Evolutionary conservation across 106 monocot genomes (phyloP), one percentile per base, ranked within the genome.

Genomic region (Dioscorea alata): DNA sequence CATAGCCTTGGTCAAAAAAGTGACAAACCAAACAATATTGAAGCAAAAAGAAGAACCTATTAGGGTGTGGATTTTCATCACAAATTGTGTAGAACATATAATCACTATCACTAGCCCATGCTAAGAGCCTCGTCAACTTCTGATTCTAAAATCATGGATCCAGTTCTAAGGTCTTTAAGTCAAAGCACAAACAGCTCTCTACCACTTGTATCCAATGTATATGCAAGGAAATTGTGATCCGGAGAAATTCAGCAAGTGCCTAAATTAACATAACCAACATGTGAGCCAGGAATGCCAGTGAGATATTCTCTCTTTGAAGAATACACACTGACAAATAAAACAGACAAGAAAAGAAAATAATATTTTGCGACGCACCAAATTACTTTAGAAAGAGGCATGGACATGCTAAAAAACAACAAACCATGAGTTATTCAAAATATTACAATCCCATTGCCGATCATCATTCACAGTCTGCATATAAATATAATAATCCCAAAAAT

Each of bases 261-360:
- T 50, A 97, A 81, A 50, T 97, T 86, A 79, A 97, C 97, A 87
- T 97, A 97, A 61, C 92, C 97, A 92, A 80, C 73, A 87, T 25
- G 56, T 49, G 21, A 70, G 65, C 42, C n/a, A 35, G 34, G 13
- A 54, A 42, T 42, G 42, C 42, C 42, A 42, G 10, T 42, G 28
- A 28, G 28, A 28, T 42, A 0, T 42, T 42, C 42, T 42, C 9
- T n/a, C 42, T 42, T 42, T 8, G 5, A 0, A 42, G 42, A 42
- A 42, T 42, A 42, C 42, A 42, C 42, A 3, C n/a, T n/a, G 42
- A 42, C 42, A 42, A 42, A 10, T 42, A 42, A 42, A 42, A 42
- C n/a, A 0, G 6, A 42, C 42, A 42, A 42, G 0, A 42, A 42
- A 6, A 42, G 42, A 10, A 42, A 42, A 6, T 42, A 42, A 42